Evolutionary conservation across 2,329 filamentous ascomycete genomes (phyloP), one percentile per base, ranked within the genome.

Genomic region (Sclerotinia trifoliorum): DNA sequence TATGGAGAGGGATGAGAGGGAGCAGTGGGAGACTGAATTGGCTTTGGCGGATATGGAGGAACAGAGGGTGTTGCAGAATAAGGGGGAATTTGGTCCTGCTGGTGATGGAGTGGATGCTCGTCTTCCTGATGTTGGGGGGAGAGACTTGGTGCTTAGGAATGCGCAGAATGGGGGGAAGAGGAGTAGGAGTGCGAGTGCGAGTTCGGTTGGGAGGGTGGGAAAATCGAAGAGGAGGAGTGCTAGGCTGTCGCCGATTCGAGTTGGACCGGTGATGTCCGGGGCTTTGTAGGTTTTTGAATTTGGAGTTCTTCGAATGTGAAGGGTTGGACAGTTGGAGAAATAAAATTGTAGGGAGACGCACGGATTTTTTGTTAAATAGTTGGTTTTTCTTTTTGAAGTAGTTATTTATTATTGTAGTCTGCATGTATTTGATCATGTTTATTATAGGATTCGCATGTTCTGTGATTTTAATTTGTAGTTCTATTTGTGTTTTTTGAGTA

Each of bases 231-330:
- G 8, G 58, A 62, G 58, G 49, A 29, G 29, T 1, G 24, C 26
- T 62, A 62, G 26, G 19, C 29, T 46, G 4, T 1, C 21, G 15
- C 15, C 26, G 21, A 10, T n/a, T 49, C 19, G 17, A 7, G 35
- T 48, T 62, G 58, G 39, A 15, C 21, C 58, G 46, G 2, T 39
- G 8, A 62, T 62, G 58, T 62, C 58, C 13, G 58, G 58, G 17
- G 58, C 21, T 2, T 49, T 62, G 58, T 51, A 21, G 39, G 46
- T 29, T 44, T 24, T n/a, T 17, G 4, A 13, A 5, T 49, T 39
- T 29, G 24, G 15, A 49, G 46, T 46, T 44, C n/a, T 13, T 10
- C 2, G 7, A 7, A 26, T 13, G 19, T 26, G 11, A 44, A 57
- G 15, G 5, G 8, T 19, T 26, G 35, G 35, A 44, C 5, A 35